A percentile compares a stretch with the other conserved stretches of the same genome.
Conservation (phyloP, 2,329 filamentous ascomycete genomes). For the Xylaria sp. region DNA sequence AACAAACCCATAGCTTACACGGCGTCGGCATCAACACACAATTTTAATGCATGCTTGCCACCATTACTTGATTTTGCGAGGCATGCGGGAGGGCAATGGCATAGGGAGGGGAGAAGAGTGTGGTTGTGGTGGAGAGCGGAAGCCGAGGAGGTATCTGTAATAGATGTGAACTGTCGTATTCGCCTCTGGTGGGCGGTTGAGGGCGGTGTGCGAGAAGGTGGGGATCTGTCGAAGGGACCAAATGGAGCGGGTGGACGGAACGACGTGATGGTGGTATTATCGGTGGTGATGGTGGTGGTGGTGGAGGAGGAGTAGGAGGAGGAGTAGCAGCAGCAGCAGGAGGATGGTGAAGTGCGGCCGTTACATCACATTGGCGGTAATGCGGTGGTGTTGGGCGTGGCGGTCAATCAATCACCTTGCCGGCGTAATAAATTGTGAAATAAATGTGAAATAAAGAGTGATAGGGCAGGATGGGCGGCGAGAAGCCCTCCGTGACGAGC, state of each 20-base stretch:
- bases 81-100: neutral
- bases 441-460: neutral
- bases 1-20: conserved; percentile 5
- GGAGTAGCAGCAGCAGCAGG: neutral
- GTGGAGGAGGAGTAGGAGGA: neutral
- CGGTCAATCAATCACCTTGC: conserved; percentile 18
- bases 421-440: neutral
- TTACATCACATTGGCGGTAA: conserved; percentile 25
- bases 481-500: neutral
- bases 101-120: neutral
- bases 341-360: conserved; percentile 14
- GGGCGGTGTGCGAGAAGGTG: conserved; percentile 31
- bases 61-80: conserved; percentile 12
- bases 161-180: conserved; percentile 22
- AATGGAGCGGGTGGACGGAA: conserved; percentile 14
- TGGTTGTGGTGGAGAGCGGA: neutral
- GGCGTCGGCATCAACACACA: neutral
- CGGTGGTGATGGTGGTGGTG: neutral
- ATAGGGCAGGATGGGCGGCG: neutral
- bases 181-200: conserved; percentile 11
- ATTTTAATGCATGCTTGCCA: conserved; percentile 1
- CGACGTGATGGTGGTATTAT: conserved; percentile 13
- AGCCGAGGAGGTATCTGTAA: neutral
- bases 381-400: conserved; percentile 24
- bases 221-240: conserved; percentile 25